Percentiles rank a stretch among this genome's conserved stretches.
phyloP scores from a whole-genome alignment of 176 grass and related monocot species.

The Otatea glauca region DNA sequence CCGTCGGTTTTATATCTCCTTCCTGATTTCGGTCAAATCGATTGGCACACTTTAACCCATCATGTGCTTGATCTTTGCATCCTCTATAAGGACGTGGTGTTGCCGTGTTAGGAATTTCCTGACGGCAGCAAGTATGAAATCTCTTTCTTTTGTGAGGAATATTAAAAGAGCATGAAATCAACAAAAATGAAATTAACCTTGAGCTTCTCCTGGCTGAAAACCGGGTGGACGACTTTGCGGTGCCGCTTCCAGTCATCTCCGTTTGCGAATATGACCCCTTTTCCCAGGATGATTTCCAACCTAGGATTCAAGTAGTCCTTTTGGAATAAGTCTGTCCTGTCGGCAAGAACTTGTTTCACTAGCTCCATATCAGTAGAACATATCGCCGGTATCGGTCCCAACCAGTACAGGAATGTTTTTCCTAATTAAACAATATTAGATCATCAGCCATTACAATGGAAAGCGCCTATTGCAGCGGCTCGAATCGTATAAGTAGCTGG shows the following conservation, averaged over 20 bases:
- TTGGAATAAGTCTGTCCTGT: slow-evolving; percentile 48
- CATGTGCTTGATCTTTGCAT: no score
- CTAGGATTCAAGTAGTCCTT: slow-evolving; percentile 47
- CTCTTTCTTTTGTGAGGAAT: no score
- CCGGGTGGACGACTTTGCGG: slow-evolving; percentile 50
- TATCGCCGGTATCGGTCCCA: slow-evolving; percentile 47
- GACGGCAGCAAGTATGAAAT: no score
- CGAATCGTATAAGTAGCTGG: no score
- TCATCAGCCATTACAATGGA: not conserved
- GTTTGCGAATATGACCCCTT: slow-evolving; percentile 38
- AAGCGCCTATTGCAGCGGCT: no score
- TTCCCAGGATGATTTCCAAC: slow-evolving; percentile 38
- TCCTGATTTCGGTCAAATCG: no score
- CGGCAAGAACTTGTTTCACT: slow-evolving; percentile 58
- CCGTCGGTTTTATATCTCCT: no score
- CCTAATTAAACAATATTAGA: slow-evolving; percentile 4
- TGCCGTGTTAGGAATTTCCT: no score
- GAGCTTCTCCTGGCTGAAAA: slow-evolving; percentile 62
- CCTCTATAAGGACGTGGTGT: no score
- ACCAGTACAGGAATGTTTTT: slow-evolving; percentile 57
- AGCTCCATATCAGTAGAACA: slow-evolving; percentile 44
- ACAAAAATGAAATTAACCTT: slow-evolving; percentile 41
- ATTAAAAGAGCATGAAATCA: no score
- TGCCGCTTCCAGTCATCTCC: slow-evolving; percentile 63
- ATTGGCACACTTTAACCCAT: no score